Conservation (phyloP, 225 moss, liverwort and hornwort genomes). For the Bryoerythrophyllum caledonicum region DNA sequence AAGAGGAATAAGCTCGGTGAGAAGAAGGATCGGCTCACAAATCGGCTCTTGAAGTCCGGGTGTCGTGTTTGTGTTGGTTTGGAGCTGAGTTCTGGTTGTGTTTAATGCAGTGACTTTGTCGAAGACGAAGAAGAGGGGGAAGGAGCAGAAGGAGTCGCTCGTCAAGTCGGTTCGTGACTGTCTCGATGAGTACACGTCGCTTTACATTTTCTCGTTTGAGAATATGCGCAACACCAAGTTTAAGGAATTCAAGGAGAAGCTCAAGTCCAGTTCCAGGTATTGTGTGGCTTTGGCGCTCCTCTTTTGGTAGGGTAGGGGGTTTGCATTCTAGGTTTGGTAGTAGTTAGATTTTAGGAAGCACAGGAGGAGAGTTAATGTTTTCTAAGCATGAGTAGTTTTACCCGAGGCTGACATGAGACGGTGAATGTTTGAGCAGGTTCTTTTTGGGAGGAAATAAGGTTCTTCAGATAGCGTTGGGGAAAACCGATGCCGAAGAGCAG, state of each 20-base stretch:
- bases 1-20: slow-evolving; percentile 73
- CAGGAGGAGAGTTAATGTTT: background rate
- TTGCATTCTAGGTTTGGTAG: background rate
- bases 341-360: background rate
- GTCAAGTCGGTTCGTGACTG: slow-evolving; percentile 73
- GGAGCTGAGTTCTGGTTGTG: background rate
- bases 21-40: slow-evolving; percentile 1
- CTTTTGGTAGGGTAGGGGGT: background rate
- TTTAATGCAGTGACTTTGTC: slow-evolving; percentile 78
- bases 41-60: background rate
- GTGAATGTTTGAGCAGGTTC: slow-evolving; percentile 56
- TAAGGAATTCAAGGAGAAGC: slow-evolving; percentile 79
- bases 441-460: slow-evolving; percentile 92
- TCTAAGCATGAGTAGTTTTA: background rate
- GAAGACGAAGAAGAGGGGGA: slow-evolving; percentile 84
- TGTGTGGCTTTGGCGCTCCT: background rate
- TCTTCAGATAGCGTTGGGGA: slow-evolving; percentile 83
- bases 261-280: slow-evolving; percentile 82
- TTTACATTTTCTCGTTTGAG: slow-evolving; percentile 80
- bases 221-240: slow-evolving; percentile 95
- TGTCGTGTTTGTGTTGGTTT: background rate
- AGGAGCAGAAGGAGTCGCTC: slow-evolving; percentile 92
- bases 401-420: background rate
- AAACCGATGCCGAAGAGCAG: slow-evolving; percentile 75
- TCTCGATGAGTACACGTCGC: slow-evolving; percentile 70